Conservation (phyloP, 176 grass and related monocot genomes). For the Paspalum notatum region DNA sequence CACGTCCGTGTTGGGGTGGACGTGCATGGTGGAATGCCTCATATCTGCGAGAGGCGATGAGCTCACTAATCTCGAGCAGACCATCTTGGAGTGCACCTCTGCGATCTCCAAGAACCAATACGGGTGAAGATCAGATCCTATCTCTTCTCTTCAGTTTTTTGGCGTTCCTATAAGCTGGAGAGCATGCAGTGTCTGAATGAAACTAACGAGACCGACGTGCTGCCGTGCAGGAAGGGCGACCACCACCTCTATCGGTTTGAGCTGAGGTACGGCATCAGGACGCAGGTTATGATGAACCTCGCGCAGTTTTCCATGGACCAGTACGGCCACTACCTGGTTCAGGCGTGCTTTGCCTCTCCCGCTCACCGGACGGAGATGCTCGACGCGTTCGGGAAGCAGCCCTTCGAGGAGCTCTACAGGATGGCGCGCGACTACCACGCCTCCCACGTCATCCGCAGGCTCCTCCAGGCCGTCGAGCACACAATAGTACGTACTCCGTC, state of each 20-base stretch:
- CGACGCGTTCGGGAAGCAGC: not conserved
- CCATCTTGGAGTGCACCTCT: not conserved
- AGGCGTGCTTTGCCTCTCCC: slow-evolving; percentile 14
- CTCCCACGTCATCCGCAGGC: not conserved
- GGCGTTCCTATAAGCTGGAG: not conserved
- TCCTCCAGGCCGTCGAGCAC: not conserved
- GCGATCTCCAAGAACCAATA: not conserved
- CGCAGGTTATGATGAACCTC: not conserved
- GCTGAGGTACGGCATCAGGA: not conserved
- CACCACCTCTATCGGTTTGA: not conserved
- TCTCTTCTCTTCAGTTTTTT: not conserved
- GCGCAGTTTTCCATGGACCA: not conserved
- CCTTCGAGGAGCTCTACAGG: not conserved
- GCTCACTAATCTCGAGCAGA: not conserved
- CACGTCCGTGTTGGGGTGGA: not conserved
- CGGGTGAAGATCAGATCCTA: not conserved
- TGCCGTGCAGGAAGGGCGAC: slow-evolving; percentile 11
- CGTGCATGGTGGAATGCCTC: slow-evolving; percentile 23
- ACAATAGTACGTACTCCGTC: not conserved
- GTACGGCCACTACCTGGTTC: slow-evolving; percentile 32
- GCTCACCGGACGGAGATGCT: not conserved
- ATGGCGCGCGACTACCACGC: not conserved
- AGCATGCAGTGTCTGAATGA: not conserved
- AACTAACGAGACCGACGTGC: not conserved
- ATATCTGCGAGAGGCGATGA: not conserved